phyloP scores from a whole-genome alignment of 2,329 filamentous ascomycete species.

The Microcera coccophila region DNA sequence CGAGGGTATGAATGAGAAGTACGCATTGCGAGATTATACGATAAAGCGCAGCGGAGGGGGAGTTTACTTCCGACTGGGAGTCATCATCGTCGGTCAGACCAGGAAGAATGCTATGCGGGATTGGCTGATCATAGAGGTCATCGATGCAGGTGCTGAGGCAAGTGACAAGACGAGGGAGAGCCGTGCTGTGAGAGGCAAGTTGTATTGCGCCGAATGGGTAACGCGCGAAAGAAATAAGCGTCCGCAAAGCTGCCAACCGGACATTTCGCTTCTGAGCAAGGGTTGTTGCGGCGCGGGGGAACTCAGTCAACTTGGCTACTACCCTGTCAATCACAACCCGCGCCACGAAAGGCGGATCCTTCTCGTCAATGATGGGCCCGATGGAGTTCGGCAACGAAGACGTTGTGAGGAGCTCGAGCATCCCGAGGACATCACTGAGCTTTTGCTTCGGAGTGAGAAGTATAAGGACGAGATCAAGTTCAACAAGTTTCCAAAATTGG shows the following conservation, averaged over 20 bases:
- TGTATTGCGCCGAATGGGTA: constrained; percentile 61
- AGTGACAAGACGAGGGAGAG: constrained; percentile 70
- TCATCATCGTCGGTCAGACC: constrained; percentile 11
- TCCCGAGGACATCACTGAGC: constrained; percentile 57
- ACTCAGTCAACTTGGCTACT: constrained; percentile 58
- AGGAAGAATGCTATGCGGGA: constrained; percentile 40
- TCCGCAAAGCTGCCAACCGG: constrained; percentile 46
- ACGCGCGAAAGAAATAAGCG: constrained; percentile 57
- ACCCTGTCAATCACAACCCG: constrained; percentile 57
- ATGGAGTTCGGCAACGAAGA: constrained; percentile 62
- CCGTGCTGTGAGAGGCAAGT: constrained; percentile 64
- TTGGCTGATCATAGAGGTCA: constrained; percentile 61
- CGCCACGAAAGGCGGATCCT: constrained; percentile 42
- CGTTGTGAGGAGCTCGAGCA: constrained; percentile 63
- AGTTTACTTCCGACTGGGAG: constrained; percentile 9
- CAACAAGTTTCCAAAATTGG: constrained; percentile 65
- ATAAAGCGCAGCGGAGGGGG: constrained; percentile 33
- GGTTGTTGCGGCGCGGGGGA: constrained; percentile 38
- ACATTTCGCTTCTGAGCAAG: constrained; percentile 40
- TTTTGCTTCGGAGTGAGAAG: constrained; percentile 66
- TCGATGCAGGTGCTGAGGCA: constrained; percentile 64
- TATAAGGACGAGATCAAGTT: constrained; percentile 62
- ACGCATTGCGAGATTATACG: constrained; percentile 48
- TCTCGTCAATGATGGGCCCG: constrained; percentile 56
- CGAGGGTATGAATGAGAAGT: constrained; percentile 48